These are phyloP conservation scores for Ceratocystis huliohia DNA, from an alignment of 2,329 filamentous ascomycete genomes.

Conservation along the genomic window DNA sequence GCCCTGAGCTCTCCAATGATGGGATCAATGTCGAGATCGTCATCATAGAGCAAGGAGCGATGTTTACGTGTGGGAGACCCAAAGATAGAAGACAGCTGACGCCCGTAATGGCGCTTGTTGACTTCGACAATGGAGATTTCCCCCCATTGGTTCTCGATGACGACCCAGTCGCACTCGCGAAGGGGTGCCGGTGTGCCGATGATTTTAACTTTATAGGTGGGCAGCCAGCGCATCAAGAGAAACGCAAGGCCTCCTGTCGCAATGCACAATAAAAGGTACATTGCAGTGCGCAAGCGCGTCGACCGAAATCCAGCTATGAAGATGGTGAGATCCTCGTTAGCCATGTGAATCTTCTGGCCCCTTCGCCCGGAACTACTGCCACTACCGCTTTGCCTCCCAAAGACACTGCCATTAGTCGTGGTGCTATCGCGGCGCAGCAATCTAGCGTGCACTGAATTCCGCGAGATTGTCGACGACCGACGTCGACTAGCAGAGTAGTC, in stretches of 20 bases:
- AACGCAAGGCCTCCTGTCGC: conserved; percentile 66
- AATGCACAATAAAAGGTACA: conserved; percentile 60
- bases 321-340: conserved; percentile 86
- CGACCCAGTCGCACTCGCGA: conserved; percentile 73
- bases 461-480: conserved; percentile 49
- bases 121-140: conserved; percentile 73
- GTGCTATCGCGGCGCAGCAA: conserved; percentile 60
- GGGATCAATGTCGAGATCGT: conserved; percentile 62
- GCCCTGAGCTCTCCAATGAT: conserved; percentile 61
- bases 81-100: conserved; percentile 50
- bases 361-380: neutral
- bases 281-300: conserved; percentile 51
- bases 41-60: conserved; percentile 40
- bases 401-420: conserved; percentile 53
- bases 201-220: conserved; percentile 68
- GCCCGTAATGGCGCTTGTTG: conserved; percentile 40
- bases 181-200: conserved; percentile 58
- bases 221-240: conserved; percentile 79
- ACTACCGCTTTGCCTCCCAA: conserved; percentile 38
- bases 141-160: conserved; percentile 95
- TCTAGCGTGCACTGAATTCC: conserved; percentile 45
- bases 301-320: conserved; percentile 86
- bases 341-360: conserved; percentile 86
- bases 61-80: conserved; percentile 50
- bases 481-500: conserved; percentile 43